Evolutionary conservation across 2,329 filamentous ascomycete species (phyloP).

Genomic region (Trichothecium roseum): DNA sequence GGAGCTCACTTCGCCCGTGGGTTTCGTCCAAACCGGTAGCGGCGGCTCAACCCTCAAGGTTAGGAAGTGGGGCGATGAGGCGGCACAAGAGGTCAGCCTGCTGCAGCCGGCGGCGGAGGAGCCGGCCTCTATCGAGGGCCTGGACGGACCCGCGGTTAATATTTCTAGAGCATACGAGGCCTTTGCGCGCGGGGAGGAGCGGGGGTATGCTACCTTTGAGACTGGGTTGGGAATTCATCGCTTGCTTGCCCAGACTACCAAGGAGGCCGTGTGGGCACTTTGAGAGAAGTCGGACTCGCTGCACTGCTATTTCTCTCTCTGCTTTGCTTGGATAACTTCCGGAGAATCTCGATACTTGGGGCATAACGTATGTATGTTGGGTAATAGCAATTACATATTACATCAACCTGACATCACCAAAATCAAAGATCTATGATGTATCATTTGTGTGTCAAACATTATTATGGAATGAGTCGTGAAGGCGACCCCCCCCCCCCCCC

Average conservation of each 20-base stretch:
- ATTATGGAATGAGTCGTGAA: no score
- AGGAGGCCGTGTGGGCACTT: not conserved
- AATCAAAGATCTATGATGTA: no score
- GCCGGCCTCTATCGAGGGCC: not conserved
- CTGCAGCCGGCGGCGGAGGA: not conserved
- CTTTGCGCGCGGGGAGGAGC: not conserved
- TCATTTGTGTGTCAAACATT: no score
- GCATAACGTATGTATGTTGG: no score
- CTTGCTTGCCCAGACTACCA: not conserved
- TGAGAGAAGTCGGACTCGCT: not conserved
- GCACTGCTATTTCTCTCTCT: no score
- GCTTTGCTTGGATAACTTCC: no score
- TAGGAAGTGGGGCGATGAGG: not conserved
- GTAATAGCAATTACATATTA: no score
- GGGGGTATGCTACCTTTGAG: not conserved
- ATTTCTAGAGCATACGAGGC: constrained; percentile 2
- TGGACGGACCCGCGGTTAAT: not conserved
- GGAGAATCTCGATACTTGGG: no score
- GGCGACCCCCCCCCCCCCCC: no score
- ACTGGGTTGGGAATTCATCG: constrained; percentile 1
- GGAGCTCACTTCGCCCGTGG: constrained; percentile 9
- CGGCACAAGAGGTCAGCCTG: not conserved
- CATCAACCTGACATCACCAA: no score
- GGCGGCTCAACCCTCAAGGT: not conserved
- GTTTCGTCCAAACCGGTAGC: not conserved